Evolutionary conservation across 768 basidiomycete species (phyloP).

Genomic region (Suillus cothurnatus): DNA sequence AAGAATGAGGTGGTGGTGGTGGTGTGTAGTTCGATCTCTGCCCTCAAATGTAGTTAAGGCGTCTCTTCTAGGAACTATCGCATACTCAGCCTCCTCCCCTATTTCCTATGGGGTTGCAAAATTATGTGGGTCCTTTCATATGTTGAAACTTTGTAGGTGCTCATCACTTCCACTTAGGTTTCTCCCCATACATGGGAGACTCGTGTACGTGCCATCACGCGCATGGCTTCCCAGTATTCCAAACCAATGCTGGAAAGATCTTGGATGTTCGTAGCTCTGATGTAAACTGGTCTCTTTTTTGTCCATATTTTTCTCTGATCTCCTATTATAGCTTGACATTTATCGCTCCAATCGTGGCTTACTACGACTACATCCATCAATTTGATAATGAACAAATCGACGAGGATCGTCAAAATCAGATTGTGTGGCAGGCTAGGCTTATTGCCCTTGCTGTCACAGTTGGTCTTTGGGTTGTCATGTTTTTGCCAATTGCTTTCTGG

Average conservation of each 20-base stretch:
- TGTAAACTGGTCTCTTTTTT: conserved; percentile 34
- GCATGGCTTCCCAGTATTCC: conserved; percentile 41
- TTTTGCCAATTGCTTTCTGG: conserved; percentile 47
- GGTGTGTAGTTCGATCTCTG: conserved; percentile 19
- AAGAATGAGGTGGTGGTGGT: conserved; percentile 28
- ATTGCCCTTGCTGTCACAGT: conserved; percentile 40
- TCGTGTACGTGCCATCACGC: conserved; percentile 41
- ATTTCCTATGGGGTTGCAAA: conserved; percentile 41
- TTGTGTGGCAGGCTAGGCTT: conserved; percentile 38
- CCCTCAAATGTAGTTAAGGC: neutral
- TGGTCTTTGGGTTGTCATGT: conserved; percentile 40
- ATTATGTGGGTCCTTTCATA: conserved; percentile 32
- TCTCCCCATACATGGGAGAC: conserved; percentile 45
- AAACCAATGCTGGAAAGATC: conserved; percentile 47
- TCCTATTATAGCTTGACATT: conserved; percentile 36
- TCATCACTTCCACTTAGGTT: conserved; percentile 32
- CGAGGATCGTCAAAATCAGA: conserved; percentile 15
- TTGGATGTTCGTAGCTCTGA: conserved; percentile 40
- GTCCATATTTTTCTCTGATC: conserved; percentile 3
- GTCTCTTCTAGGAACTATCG: conserved; percentile 35
- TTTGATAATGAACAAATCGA: conserved; percentile 9
- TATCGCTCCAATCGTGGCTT: conserved; percentile 41
- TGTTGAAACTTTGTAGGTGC: neutral
- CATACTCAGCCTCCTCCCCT: conserved; percentile 29
- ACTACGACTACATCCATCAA: conserved; percentile 33